Base-by-base conservation (phyloP, 495 filamentous ascomycete genomes). In the Aspergillus haitiensis region DNA sequence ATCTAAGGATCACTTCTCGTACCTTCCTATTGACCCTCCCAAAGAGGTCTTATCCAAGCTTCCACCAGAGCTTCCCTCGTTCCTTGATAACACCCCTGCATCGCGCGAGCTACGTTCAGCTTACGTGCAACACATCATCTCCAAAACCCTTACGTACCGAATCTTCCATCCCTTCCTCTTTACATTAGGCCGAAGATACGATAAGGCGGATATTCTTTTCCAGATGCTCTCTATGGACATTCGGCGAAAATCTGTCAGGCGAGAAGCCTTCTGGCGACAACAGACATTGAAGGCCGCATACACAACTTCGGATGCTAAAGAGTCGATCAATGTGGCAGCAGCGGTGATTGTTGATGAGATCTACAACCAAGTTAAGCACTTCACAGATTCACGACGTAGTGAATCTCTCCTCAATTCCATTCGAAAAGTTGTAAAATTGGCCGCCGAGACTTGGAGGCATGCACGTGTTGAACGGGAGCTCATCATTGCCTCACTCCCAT, bases 111-210 rank as follows among this genome's bases (percentile, higher is more conserved):
- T 87, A 6, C 84, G 84, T n/a, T 74, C 81, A 37, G 82, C 83
- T 18, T 87, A 86, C 62, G 73, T 86, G 48, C 77, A 85, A 52
- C 82, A 86, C 58, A 75, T 83, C 31, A 70, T 87, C 40, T 85
- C 84, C 16, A 83, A 81, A 48, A 81, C 82, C 27, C 68, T 87
- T 44, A 84, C 81, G 31, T 81, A 80, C 64, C 78, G 84, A n/a
- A 81, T 87, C 40, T 87, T 87, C 72, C 79, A 83, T 37, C 84
- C 84, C 6, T 87, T 87, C 73, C 69, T 87, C 4, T 87, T 87
- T 69, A 84, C 82, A 35, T 67, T 86, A 6, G 83, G 82, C n/a
- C 78, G 79, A 33, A 68, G 82, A 21, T 84, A 84, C 67, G 84
- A 86, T 65, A 84, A 85, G 61, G 81, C 83, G 11, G 84, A 86